These are phyloP conservation scores for Cyclotella atomus DNA, from an alignment of 108 stramenopile species.

Conservation along the genomic window DNA sequence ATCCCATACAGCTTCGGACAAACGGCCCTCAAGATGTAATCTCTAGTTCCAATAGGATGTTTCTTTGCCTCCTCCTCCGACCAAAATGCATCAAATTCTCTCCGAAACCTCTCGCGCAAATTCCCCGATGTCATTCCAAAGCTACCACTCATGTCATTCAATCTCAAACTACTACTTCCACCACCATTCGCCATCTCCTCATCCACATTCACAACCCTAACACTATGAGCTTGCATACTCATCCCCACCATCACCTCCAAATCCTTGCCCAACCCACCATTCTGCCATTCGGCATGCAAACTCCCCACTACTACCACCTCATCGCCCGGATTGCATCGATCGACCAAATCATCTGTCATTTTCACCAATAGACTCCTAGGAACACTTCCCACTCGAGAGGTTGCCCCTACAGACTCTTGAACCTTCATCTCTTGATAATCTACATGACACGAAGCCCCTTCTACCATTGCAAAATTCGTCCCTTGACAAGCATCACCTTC, in stretches of 20 bases:
- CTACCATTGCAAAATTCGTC: slow-evolving; percentile 64
- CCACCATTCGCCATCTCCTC: slow-evolving; percentile 26
- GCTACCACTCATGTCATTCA: no score
- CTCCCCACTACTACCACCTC: slow-evolving; percentile 95
- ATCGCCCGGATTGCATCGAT: slow-evolving; percentile 96
- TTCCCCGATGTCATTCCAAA: slow-evolving; percentile 30
- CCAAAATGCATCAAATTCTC: slow-evolving; percentile 91
- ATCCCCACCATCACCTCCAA: slow-evolving; percentile 89
- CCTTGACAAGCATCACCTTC: slow-evolving; percentile 59
- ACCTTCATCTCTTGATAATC: slow-evolving; percentile 99
- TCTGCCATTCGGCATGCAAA: slow-evolving; percentile 88
- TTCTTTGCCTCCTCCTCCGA: slow-evolving; percentile 34
- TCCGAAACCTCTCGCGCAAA: slow-evolving; percentile 69
- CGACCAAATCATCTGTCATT: slow-evolving; percentile 94
- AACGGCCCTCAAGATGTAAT: slow-evolving; percentile 90
- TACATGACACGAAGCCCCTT: slow-evolving; percentile 58
- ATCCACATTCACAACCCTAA: slow-evolving; percentile 66
- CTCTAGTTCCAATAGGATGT: slow-evolving; percentile 85
- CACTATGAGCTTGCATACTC: slow-evolving; percentile 88
- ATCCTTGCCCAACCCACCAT: slow-evolving; percentile 41
- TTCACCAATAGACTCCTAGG: slow-evolving; percentile 92
- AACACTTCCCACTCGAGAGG: slow-evolving; percentile 76
- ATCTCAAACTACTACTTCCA: slow-evolving; percentile 14
- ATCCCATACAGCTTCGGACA: slow-evolving; percentile 98
- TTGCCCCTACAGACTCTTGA: slow-evolving; percentile 88